These are phyloP conservation scores for Xylaria flabelliformis DNA, from an alignment of 495 filamentous ascomycete species.

Conservation along the genomic window DNA sequence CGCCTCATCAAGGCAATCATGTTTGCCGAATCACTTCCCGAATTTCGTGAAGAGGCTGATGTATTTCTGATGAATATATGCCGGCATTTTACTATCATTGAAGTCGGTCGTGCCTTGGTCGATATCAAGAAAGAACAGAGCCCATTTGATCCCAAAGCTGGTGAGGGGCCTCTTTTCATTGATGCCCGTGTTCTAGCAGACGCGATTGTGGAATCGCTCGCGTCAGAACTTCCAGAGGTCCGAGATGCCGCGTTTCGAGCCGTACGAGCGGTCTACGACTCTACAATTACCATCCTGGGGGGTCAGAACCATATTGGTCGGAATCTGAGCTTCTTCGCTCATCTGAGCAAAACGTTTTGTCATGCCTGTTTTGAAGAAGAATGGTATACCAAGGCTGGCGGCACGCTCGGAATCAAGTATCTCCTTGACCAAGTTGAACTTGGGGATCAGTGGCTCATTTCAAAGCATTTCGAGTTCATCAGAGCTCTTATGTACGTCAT, in stretches of 20 bases:
- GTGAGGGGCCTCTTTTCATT: conserved; percentile 84
- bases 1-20: conserved; percentile 88
- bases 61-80: conserved; percentile 78
- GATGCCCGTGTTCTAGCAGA: conserved; percentile 87
- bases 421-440: conserved; percentile 80
- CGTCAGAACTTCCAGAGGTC: conserved; percentile 78
- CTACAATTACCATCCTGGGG: conserved; percentile 83
- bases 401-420: conserved; percentile 85
- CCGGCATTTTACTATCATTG: conserved; percentile 89
- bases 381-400: conserved; percentile 96
- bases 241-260: conserved; percentile 83
- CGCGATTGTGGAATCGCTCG: conserved; percentile 83
- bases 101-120: conserved; percentile 79
- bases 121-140: conserved; percentile 73
- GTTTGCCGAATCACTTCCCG: conserved; percentile 81
- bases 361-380: conserved; percentile 96
- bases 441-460: conserved; percentile 80
- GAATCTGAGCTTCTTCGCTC: conserved; percentile 76
- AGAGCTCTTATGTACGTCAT: conserved; percentile 91
- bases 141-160: conserved; percentile 80
- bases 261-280: conserved; percentile 76
- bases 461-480: conserved; percentile 82
- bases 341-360: conserved; percentile 80
- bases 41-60: conserved; percentile 75
- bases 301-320: conserved; percentile 68